Evolutionary conservation across 257 asterid genomes (phyloP), one percentile per base, ranked within the genome.

Genomic region (Paraleonurus japonicus): DNA sequence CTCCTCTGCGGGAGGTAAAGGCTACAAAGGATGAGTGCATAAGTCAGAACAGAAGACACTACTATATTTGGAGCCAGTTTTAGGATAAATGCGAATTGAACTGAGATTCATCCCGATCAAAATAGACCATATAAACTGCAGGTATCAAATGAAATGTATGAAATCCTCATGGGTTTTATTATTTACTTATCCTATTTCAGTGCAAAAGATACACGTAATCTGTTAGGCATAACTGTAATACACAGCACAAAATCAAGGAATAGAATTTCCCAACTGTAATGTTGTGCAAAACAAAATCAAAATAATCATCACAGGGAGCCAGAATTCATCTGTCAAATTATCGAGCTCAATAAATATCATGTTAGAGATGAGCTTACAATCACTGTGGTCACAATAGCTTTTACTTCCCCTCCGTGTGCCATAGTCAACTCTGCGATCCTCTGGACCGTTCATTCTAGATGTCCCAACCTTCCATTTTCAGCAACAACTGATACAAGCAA

Each of bases 351-450:
- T 19, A 43, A 32, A 54, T 54, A 20, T 41, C 57, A 62, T 27
- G 57, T 45, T 11, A 35, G 37, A 12, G 39, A 61, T 33, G 73
- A 67, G 81, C 96, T 89, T 81, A 89, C 92, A 69, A 87, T 89
- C 59, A 86, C 93, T 53, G 92, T 64, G 77, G 94, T 89, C 33
- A 87, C 95, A 66, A 45, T 85, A 66, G 81, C 95, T 79, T 86
- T 81, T 50, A 92, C 83, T 80, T 92, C 95, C 61, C 95, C 96
- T 84, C 79, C 81, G 61, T 83, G 96, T 53, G 95, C 95, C 96
- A 89, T 85, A 75, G 89, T 84, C 50, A 86, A 71, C 85, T 89
- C 95, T 15, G 84, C 61, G 76, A 89, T 87, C 81, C 79, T 82
- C 70, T 86, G 92, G 65, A 89, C 81, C 84, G 83, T 86, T 30